phyloP scores from a whole-genome alignment of 23 red algal species.

The Chondrus crispus region DNA sequence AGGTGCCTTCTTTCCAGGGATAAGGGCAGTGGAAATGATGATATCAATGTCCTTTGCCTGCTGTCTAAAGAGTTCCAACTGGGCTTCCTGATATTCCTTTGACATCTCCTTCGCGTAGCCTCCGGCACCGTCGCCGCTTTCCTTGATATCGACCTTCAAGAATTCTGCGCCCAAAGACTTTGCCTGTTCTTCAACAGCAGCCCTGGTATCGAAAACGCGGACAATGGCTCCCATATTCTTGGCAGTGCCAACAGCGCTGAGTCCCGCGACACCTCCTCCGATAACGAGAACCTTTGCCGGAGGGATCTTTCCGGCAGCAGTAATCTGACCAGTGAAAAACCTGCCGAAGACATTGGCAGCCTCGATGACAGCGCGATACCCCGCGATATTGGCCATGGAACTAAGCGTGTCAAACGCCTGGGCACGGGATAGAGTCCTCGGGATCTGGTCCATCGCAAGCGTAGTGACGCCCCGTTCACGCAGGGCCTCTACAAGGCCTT shows the following conservation, averaged over 20 bases:
- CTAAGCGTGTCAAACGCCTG: slow-evolving; percentile 69
- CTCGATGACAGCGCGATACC: slow-evolving; percentile 72
- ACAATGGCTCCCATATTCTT: slow-evolving; percentile 67
- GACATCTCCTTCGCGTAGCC: slow-evolving; percentile 83
- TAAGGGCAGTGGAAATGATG: slow-evolving; percentile 66
- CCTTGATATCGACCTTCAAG: slow-evolving; percentile 53
- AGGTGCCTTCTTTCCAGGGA: slow-evolving; percentile 66
- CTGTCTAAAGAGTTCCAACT: slow-evolving; percentile 44
- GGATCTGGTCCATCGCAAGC: slow-evolving; percentile 70
- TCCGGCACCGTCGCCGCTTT: slow-evolving; percentile 62
- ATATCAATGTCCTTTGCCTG: slow-evolving; percentile 48
- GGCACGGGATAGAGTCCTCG: slow-evolving; percentile 50
- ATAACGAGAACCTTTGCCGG: slow-evolving; percentile 66
- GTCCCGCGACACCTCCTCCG: slow-evolving; percentile 65
- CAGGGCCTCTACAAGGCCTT: slow-evolving; percentile 34
- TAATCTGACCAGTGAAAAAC: slow-evolving; percentile 72
- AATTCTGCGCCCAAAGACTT: slow-evolving; percentile 70
- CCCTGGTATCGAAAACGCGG: slow-evolving; percentile 56
- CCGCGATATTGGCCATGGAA: slow-evolving; percentile 70
- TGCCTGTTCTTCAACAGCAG: slow-evolving; percentile 73
- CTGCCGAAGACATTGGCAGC: slow-evolving; percentile 61
- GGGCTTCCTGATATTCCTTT: slow-evolving; percentile 53
- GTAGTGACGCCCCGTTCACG: slow-evolving; percentile 12
- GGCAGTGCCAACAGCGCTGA: slow-evolving; percentile 45
- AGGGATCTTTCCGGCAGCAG: slow-evolving; percentile 63